Evolutionary conservation across 257 asterid species (phyloP).

Genomic region (Solanum chiquidenum): DNA sequence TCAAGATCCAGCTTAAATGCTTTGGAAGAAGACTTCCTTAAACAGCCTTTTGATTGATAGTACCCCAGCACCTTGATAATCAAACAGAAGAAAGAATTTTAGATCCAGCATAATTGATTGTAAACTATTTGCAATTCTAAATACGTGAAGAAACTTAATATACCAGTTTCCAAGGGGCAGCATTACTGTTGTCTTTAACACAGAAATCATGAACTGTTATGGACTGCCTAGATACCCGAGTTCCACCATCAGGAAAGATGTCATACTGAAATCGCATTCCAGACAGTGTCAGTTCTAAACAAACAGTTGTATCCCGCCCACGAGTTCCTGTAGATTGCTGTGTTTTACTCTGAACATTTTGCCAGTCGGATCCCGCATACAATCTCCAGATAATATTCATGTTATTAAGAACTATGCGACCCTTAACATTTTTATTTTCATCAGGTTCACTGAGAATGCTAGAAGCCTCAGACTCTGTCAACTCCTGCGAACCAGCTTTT

Average conservation of each 20-base stretch:
- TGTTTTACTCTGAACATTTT: conserved; percentile 28
- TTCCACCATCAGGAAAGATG: conserved; percentile 65
- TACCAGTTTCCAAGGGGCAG: conserved; percentile 99
- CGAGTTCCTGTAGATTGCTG: conserved; percentile 25
- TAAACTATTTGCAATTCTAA: neutral
- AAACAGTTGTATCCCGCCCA: conserved; percentile 48
- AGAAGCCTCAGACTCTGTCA: conserved; percentile 31
- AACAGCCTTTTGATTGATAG: conserved; percentile 68
- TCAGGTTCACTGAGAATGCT: conserved; percentile 32
- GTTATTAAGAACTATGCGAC: conserved; percentile 53
- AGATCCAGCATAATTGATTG: neutral
- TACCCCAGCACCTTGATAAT: conserved; percentile 58
- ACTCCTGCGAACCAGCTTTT: conserved; percentile 18
- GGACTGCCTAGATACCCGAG: conserved; percentile 48
- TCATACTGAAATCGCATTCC: conserved; percentile 62
- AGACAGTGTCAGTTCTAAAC: conserved; percentile 61
- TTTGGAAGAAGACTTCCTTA: conserved; percentile 61
- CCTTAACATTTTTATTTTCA: conserved; percentile 45
- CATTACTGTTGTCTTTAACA: conserved; percentile 55
- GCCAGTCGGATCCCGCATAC: conserved; percentile 88
- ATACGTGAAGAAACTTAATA: neutral
- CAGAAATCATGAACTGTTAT: conserved; percentile 53
- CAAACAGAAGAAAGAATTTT: neutral
- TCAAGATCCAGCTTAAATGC: conserved; percentile 74
- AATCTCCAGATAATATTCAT: conserved; percentile 81